Conservation (phyloP, 495 filamentous ascomycete genomes). For the Glonium stellatum region DNA sequence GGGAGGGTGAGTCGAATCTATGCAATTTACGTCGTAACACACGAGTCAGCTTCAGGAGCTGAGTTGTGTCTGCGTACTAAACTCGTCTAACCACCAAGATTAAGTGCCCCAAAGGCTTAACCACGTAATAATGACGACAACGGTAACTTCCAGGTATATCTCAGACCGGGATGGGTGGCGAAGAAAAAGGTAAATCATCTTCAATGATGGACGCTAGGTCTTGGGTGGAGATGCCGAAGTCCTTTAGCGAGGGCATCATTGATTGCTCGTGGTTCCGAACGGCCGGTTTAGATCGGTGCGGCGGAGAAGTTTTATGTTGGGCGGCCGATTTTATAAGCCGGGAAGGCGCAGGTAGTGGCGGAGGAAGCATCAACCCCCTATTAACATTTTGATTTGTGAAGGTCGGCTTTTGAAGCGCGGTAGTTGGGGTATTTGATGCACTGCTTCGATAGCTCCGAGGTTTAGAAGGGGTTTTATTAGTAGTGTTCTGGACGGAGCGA, state of each 20-base stretch:
- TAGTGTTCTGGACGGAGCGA: too few relatives aligned
- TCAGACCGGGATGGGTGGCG: background rate
- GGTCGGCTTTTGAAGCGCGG: background rate
- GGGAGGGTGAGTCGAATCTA: too few relatives aligned
- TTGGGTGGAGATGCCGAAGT: constrained; percentile 27
- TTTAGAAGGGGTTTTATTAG: too few relatives aligned
- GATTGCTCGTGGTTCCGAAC: background rate
- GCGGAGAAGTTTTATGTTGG: background rate
- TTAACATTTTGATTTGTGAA: background rate
- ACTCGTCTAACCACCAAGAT: too few relatives aligned
- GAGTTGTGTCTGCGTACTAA: too few relatives aligned
- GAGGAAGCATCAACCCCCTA: background rate
- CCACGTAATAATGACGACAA: too few relatives aligned
- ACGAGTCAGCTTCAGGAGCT: too few relatives aligned
- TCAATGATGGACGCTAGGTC: constrained; percentile 18
- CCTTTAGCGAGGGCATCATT: constrained; percentile 11
- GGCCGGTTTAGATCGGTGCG: background rate
- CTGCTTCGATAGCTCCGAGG: too few relatives aligned
- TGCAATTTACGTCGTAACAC: too few relatives aligned
- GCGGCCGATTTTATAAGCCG: background rate
- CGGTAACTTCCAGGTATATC: too few relatives aligned
- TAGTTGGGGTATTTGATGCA: too few relatives aligned
- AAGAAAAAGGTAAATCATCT: constrained; percentile 12
- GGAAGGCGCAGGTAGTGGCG: background rate
- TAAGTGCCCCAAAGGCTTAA: too few relatives aligned